These are phyloP conservation scores for Excoecaria cochinchinensis DNA, from an alignment of 345 rosid genomes.

Conservation along the genomic window DNA sequence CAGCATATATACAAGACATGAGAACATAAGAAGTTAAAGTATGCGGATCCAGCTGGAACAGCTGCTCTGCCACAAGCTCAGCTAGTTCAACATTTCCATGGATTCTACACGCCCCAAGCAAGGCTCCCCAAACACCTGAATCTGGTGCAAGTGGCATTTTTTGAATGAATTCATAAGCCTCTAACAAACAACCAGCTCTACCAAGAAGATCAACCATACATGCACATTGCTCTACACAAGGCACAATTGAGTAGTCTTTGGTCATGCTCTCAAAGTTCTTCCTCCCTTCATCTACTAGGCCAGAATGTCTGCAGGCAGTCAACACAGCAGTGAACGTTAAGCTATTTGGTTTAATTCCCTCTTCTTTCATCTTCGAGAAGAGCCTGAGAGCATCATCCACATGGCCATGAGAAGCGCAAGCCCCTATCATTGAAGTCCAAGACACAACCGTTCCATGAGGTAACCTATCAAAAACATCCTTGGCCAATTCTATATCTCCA, in stretches of 20 bases:
- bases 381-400: conserved; percentile 7
- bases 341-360: conserved; percentile 11
- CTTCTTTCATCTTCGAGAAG: conserved; percentile 12
- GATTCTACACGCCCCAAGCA: conserved; percentile 17
- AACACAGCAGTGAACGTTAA: conserved; percentile 10
- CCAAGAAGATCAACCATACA: conserved; percentile 12
- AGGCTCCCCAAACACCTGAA: conserved; percentile 10
- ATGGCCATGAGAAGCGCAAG: conserved; percentile 11
- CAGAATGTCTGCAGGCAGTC: conserved; percentile 11
- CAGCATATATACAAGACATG: conserved; percentile 6
- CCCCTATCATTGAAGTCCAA: conserved; percentile 13
- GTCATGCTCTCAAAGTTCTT: conserved; percentile 9
- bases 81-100: conserved; percentile 16
- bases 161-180: conserved; percentile 7
- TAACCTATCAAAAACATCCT: conserved; percentile 9
- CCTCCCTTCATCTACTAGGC: conserved; percentile 5
- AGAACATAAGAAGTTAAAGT: not conserved
- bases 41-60: conserved; percentile 9
- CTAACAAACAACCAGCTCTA: conserved; percentile 7
- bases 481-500: conserved; percentile 7
- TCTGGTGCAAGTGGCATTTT: conserved; percentile 3
- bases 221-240: conserved; percentile 2
- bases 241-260: not conserved
- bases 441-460: not conserved
- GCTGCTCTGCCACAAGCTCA: not conserved